phyloP scores from a whole-genome alignment of 1,284 basidiomycete species.

The Austropuccinia psidii region DNA sequence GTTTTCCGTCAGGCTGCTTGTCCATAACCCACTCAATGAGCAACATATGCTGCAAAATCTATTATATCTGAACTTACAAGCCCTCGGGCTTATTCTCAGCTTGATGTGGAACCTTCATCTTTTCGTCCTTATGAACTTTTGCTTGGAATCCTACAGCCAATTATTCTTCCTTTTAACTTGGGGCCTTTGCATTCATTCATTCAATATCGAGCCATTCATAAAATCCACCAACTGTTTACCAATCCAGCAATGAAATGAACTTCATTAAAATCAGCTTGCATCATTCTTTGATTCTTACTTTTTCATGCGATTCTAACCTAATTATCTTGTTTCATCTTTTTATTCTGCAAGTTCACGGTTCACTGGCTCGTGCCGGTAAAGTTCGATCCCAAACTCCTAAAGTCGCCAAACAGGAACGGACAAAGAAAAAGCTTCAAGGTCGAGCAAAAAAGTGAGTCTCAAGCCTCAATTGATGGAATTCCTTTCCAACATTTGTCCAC shows the following conservation, averaged over 20 bases:
- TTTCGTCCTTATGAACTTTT: too few relatives aligned
- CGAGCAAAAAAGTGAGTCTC: slow-evolving; percentile 30
- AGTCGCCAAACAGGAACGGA: slow-evolving; percentile 49
- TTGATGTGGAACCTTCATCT: too few relatives aligned
- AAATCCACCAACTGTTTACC: not conserved
- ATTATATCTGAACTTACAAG: too few relatives aligned
- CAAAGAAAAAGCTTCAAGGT: slow-evolving; percentile 41
- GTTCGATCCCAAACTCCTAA: slow-evolving; percentile 49
- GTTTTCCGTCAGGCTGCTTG: not conserved
- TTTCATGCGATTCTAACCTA: not conserved
- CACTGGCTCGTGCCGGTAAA: slow-evolving; percentile 49
- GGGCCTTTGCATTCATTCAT: too few relatives aligned
- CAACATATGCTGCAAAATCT: too few relatives aligned
- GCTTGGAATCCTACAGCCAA: too few relatives aligned
- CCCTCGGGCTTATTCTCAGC: too few relatives aligned
- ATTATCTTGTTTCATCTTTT: not conserved
- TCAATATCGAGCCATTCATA: too few relatives aligned
- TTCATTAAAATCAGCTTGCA: too few relatives aligned
- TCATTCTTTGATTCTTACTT: not conserved
- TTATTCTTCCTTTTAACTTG: too few relatives aligned
- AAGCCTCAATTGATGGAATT: not conserved
- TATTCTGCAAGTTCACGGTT: slow-evolving; percentile 47
- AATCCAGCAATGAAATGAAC: not conserved
- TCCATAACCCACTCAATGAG: not conserved
- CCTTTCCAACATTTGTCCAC: not conserved